phyloP scores from a whole-genome alignment of 805 yeast species.

The Lipomyces sp. region DNA sequence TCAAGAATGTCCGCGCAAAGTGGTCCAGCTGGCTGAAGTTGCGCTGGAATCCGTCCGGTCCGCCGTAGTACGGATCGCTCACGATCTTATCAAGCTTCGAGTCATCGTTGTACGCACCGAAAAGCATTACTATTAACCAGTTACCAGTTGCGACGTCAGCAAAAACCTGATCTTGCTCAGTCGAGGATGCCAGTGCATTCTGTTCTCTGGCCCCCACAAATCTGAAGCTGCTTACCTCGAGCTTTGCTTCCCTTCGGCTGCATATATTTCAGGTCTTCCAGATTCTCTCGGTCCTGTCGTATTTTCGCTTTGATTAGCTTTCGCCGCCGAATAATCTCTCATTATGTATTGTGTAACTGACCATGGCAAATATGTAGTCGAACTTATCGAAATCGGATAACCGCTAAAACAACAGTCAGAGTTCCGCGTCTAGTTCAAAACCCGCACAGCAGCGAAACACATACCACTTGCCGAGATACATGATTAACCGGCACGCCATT shows the following conservation, averaged over 20 bases:
- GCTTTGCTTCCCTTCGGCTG: constrained; percentile 41
- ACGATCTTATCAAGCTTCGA: constrained; percentile 53
- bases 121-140: constrained; percentile 53
- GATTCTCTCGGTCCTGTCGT: constrained; percentile 46
- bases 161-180: too few species aligned
- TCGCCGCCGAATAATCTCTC: background rate
- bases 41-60: constrained; percentile 72
- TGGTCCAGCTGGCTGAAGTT: constrained; percentile 72
- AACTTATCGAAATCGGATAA: constrained; percentile 45
- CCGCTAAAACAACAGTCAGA: too few species aligned
- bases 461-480: constrained; percentile 62
- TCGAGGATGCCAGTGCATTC: too few species aligned
- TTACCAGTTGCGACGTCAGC: constrained; percentile 21
- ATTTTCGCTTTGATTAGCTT: background rate
- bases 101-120: constrained; percentile 77
- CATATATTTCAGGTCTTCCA: constrained; percentile 43
- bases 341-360: constrained; percentile 5
- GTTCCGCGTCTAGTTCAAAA: too few species aligned
- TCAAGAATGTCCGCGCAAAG: constrained; percentile 69
- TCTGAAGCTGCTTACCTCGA: constrained; percentile 17
- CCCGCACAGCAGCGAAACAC: too few species aligned
- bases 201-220: constrained; percentile 41
- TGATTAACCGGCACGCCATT: constrained; percentile 77
- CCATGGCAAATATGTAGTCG: constrained; percentile 58
- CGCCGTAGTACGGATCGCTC: constrained; percentile 93